Base-by-base conservation (phyloP, 495 filamentous ascomycete species). In the Acidiella bohemica region DNA sequence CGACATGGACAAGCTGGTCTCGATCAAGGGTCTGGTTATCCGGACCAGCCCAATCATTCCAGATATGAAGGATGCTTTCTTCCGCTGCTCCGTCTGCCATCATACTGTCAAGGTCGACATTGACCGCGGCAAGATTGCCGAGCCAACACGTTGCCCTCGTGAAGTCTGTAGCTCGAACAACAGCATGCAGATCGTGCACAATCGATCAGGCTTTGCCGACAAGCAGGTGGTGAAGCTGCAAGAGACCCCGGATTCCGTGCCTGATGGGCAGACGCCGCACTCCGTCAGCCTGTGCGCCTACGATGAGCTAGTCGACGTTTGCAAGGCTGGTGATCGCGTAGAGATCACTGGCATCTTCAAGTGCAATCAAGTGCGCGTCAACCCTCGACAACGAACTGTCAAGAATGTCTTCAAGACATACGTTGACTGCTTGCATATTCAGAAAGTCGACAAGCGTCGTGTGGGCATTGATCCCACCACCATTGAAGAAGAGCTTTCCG, bases 221-320 rank as follows among this genome's bases (percentile, higher is more conserved):
- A 99, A 96, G 62, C 90, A 99, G 53, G 85, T 96, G 41, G 93
- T 99, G 67, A 96, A 96, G 61, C 70, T 99, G 22, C 90, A 99
- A 58, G 90, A 99, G 59, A 99, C 90, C 0, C 90, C 90, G 6
- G 90, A 99, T 57, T 81, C 70, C 32, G 77, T 96, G 30, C 90
- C 90, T 10, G 82, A 93, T 44, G 90, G 90, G 19, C 90, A 99
- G 61, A 90, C 90, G 16, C 90, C 90, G n/a, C 90, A 99, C 61
- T 94, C 92, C 0, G 90, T 99, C 13, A 93, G 86, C 3, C 72
- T 99, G 22, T 96, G 88, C 58, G 86, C 84, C 21, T 95, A 96
- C 50, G 87, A 95, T 56, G 92, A 96, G 63, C 65, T 96, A 32
- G 93, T 96, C 6, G 90, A 99, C 63, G 73, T 95, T 34, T 94